Conservation (phyloP, 495 filamentous ascomycete species). For the Penicillium salamii region DNA sequence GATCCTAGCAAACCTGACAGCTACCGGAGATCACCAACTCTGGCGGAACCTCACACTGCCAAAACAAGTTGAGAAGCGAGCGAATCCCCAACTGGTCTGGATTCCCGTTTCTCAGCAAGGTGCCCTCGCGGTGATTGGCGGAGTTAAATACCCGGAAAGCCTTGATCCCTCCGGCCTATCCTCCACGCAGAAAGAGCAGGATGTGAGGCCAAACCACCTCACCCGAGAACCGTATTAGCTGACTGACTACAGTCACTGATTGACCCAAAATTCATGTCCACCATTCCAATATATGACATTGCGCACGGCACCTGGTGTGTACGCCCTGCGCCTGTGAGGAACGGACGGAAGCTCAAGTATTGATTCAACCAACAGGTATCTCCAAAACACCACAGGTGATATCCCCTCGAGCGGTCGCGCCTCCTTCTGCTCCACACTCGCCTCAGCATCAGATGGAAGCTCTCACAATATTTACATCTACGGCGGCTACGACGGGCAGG, state of each 20-base stretch:
- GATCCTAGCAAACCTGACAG: constrained; percentile 56
- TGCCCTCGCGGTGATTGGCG: constrained; percentile 62
- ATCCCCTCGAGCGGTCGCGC: constrained; percentile 45
- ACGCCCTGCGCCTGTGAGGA: not conserved
- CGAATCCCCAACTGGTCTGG: constrained; percentile 63
- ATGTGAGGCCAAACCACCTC: constrained; percentile 12
- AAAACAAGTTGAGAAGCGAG: constrained; percentile 47
- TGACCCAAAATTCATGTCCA: constrained; percentile 58
- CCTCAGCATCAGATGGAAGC: constrained; percentile 53
- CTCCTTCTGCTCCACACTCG: constrained; percentile 62
- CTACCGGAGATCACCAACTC: constrained; percentile 36
- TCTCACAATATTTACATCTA: constrained; percentile 72
- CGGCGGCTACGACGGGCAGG: constrained; percentile 60
- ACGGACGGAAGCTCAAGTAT: not conserved
- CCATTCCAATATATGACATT: constrained; percentile 67
- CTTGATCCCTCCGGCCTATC: constrained; percentile 6
- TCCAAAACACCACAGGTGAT: constrained; percentile 53
- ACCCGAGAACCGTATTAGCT: constrained; percentile 26
- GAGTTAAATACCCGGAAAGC: constrained; percentile 51
- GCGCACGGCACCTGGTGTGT: constrained; percentile 1
- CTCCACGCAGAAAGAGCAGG: not conserved
- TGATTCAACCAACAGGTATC: constrained; percentile 30
- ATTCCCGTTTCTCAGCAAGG: constrained; percentile 60
- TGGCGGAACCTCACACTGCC: constrained; percentile 58
- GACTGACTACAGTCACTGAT: not conserved